These are phyloP conservation scores for Exophiala aquamarina DNA, from an alignment of 2,329 filamentous ascomycete genomes.

Conservation along the genomic window DNA sequence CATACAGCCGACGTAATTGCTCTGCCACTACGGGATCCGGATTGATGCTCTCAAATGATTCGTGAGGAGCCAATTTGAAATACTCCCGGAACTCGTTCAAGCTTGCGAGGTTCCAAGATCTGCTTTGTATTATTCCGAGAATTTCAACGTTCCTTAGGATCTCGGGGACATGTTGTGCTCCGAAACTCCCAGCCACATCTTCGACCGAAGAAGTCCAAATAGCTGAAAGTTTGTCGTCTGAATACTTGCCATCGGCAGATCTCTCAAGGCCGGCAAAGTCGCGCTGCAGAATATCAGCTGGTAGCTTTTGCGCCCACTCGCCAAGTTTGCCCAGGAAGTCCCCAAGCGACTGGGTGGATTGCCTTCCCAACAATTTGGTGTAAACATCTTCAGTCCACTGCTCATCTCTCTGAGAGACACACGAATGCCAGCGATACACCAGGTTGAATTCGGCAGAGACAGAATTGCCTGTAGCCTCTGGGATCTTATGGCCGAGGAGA, in stretches of 20 bases:
- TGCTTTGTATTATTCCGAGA: conserved; percentile 61
- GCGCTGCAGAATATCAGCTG: conserved; percentile 47
- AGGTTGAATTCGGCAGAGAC: conserved; percentile 69
- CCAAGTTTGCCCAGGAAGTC: conserved; percentile 43
- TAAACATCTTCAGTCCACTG: conserved; percentile 61
- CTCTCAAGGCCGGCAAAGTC: conserved; percentile 52
- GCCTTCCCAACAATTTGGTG: conserved; percentile 46
- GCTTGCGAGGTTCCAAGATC: conserved; percentile 61
- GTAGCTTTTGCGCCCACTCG: conserved; percentile 42
- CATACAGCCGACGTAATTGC: conserved; percentile 48
- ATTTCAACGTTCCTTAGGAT: conserved; percentile 62
- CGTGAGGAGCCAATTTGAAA: conserved; percentile 52
- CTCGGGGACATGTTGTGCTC: conserved; percentile 59
- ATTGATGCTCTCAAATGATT: conserved; percentile 54
- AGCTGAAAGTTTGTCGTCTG: conserved; percentile 58
- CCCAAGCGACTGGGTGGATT: conserved; percentile 34
- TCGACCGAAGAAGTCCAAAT: conserved; percentile 61
- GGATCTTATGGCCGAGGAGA: conserved; percentile 45
- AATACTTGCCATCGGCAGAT: conserved; percentile 52
- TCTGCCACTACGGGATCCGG: conserved; percentile 48
- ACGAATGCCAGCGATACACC: conserved; percentile 65
- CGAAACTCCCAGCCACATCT: conserved; percentile 60
- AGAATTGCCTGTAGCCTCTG: conserved; percentile 63
- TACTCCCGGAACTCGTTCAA: conserved; percentile 58
- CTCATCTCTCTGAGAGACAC: conserved; percentile 61